phyloP scores from a whole-genome alignment of 2,329 filamentous ascomycete genomes.

The Diplodia scrobiculata region DNA sequence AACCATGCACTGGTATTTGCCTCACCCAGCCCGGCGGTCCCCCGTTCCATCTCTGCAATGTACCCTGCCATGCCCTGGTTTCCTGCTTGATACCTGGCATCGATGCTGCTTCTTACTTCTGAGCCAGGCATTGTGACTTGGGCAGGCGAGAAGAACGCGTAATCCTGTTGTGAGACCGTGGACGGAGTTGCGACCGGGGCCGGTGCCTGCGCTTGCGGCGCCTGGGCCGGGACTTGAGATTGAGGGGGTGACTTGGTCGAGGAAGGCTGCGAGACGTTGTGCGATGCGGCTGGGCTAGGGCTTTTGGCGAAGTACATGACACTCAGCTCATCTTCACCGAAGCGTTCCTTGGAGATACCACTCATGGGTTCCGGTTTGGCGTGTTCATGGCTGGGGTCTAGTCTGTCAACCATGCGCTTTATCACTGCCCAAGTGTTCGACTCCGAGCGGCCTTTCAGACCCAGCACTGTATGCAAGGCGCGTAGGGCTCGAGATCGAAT shows the following conservation, averaged over 20 bases:
- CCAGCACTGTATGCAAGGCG: constrained; percentile 40
- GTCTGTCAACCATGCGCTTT: constrained; percentile 45
- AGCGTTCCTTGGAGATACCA: constrained; percentile 16
- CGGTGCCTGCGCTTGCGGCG: background rate
- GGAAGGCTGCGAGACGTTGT: background rate
- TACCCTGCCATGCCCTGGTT: constrained; percentile 28
- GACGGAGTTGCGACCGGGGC: background rate
- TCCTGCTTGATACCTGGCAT: constrained; percentile 20
- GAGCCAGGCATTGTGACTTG: background rate
- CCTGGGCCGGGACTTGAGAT: background rate
- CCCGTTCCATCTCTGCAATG: constrained; percentile 28
- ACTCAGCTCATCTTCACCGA: constrained; percentile 24
- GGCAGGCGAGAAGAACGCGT: constrained; percentile 6
- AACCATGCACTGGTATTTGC: constrained; percentile 39
- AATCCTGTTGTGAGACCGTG: constrained; percentile 9
- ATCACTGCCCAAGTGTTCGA: constrained; percentile 44
- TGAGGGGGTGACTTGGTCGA: constrained; percentile 16
- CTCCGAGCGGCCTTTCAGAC: constrained; percentile 39
- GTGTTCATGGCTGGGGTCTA: constrained; percentile 36
- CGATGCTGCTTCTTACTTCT: constrained; percentile 16
- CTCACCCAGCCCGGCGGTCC: constrained; percentile 39
- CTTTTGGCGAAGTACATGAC: constrained; percentile 21
- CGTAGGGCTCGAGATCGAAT: constrained; percentile 35
- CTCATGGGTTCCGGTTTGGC: constrained; percentile 7
- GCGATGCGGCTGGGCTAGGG: constrained; percentile 8